A percentile compares a stretch with the other conserved stretches of the same genome.
Evolutionary conservation across 2,329 filamentous ascomycete species (phyloP).

Genomic region (Aureobasidium mangrovei): DNA sequence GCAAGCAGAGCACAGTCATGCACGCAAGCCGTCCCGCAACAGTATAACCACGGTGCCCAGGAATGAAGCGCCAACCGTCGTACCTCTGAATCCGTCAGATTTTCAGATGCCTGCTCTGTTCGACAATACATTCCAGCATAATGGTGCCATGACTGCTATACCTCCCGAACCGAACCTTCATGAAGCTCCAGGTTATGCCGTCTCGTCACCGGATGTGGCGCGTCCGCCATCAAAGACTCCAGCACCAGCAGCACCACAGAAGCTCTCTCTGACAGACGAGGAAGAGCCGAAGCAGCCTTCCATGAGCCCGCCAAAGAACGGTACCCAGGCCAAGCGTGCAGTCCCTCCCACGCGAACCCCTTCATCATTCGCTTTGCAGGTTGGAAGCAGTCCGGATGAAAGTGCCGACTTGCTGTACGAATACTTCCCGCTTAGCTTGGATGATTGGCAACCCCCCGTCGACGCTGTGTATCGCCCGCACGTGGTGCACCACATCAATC

Average conservation of each 20-base stretch:
- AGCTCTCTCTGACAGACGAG: slow-evolving; percentile 48
- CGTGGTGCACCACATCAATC: slow-evolving; percentile 76
- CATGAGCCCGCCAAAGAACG: neutral
- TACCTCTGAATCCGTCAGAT: slow-evolving; percentile 32
- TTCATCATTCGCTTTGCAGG: slow-evolving; percentile 39
- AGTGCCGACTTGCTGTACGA: slow-evolving; percentile 82
- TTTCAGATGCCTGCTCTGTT: slow-evolving; percentile 33
- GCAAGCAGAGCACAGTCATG: neutral
- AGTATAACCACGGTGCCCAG: slow-evolving; percentile 16
- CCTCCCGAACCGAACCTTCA: slow-evolving; percentile 30
- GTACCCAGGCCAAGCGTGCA: slow-evolving; percentile 9
- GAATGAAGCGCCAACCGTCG: slow-evolving; percentile 27
- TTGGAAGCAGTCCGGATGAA: slow-evolving; percentile 58
- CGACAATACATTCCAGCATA: slow-evolving; percentile 25
- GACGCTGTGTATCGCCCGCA: slow-evolving; percentile 87
- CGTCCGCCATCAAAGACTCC: slow-evolving; percentile 29
- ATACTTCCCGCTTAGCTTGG: slow-evolving; percentile 83
- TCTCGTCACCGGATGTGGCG: slow-evolving; percentile 44
- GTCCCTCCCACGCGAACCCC: slow-evolving; percentile 33
- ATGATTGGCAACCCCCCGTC: slow-evolving; percentile 88
- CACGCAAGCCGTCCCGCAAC: neutral
- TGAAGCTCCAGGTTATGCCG: slow-evolving; percentile 21
- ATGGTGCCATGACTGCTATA: slow-evolving; percentile 36
- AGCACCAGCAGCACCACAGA: slow-evolving; percentile 40
- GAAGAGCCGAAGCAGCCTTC: slow-evolving; percentile 33